Conservation (phyloP, 345 rosid species). For the Viola odorata region DNA sequence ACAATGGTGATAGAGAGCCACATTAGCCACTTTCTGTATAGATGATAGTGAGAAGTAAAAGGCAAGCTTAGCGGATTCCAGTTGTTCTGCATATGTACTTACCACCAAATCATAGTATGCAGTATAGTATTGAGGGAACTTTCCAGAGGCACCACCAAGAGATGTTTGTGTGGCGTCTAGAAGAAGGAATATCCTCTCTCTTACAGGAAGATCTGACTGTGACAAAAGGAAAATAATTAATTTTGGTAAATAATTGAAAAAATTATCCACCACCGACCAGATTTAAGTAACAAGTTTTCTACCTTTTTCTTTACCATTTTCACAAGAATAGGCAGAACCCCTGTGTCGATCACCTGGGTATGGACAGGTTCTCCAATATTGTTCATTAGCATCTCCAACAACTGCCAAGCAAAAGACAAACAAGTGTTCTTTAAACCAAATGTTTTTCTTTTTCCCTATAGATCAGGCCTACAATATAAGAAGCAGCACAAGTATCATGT, state of each 20-base stretch:
- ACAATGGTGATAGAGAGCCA: too few relatives aligned
- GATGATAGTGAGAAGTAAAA: too few relatives aligned
- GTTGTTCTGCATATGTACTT: conserved; percentile 25
- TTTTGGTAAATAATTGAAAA: conserved; percentile 11
- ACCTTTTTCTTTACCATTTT: conserved; percentile 98
- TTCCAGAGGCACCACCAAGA: conserved; percentile 86
- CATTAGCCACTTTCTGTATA: too few relatives aligned
- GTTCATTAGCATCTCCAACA: conserved; percentile 96
- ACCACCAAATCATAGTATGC: conserved; percentile 94
- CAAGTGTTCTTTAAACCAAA: neutral
- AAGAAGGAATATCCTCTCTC: conserved; percentile 90
- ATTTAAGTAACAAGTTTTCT: neutral
- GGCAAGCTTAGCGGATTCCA: too few relatives aligned
- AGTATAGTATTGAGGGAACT: conserved; percentile 76
- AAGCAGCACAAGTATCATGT: too few relatives aligned
- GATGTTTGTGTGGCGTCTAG: conserved; percentile 96
- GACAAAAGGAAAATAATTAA: conserved; percentile 9
- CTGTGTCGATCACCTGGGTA: conserved; percentile 67
- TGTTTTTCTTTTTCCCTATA: too few relatives aligned
- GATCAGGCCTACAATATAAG: too few relatives aligned
- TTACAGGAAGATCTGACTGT: conserved; percentile 77
- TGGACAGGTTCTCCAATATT: conserved; percentile 78
- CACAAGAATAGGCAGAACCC: conserved; percentile 70
- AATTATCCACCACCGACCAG: conserved; percentile 21
- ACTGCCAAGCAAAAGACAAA: conserved; percentile 34